Evolutionary conservation across 805 yeast species (phyloP), one percentile per base, ranked within the genome.

Genomic region (Blastobotrys muscicola): DNA sequence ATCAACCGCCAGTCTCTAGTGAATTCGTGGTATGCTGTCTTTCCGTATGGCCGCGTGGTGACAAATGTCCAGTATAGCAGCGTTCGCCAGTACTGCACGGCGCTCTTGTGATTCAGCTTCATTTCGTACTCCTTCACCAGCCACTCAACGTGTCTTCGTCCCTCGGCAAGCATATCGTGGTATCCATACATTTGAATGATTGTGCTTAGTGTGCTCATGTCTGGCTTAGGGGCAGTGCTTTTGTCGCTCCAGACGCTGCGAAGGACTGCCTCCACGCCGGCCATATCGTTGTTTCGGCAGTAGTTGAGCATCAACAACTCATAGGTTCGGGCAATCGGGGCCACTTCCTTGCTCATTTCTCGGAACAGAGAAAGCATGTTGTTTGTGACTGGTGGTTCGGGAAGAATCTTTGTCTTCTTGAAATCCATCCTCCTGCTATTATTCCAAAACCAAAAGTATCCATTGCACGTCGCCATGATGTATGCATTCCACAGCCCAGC

Each of bases 401-500:
- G 45, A n/a, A 40, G 36, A n/a, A 44, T 38, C 14, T 8, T 10
- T 20, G 26, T 20, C 26, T 20, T 20, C 26, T 20, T 20, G 6
- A 20, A 20, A 4, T 34, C 33, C 33, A 23, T 13, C 8, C 29
- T n/a, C 29, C 11, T 30, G 30, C 13, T 42, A 36, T 12, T 12
- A 7, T 23, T 36, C 64, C 62, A 62, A 43, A 45, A 51, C 33
- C 39, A 44, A 34, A 59, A 57, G 41, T 50, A 50, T 8, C 56
- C 60, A 30, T 53, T 42, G 36, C 61, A 57, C 6, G 55, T 46
- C 1, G 61, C 65, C 43, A 38, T 40, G 31, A 62, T 56, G 43
- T 62, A 62, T 29, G 53, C 54, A 48, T 62, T 62, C 65, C 65
- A 62, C 38, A 60, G 54, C 15, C 48, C 49, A 11, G 57, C 47